These are phyloP conservation scores for Vitis hybrid DNA, from an alignment of 177 flowering plant species.

Conservation along the genomic window DNA sequence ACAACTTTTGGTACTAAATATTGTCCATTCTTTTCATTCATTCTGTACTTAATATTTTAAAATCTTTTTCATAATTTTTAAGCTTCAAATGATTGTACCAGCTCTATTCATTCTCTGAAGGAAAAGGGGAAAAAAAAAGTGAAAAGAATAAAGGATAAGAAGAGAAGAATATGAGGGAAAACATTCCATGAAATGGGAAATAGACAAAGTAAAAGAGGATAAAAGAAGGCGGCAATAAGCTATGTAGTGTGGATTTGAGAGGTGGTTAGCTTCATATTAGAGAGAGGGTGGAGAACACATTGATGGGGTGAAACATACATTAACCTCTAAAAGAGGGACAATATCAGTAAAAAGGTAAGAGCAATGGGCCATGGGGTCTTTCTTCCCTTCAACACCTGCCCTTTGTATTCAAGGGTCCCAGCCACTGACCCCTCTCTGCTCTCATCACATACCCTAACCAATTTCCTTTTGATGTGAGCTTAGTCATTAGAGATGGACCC, in stretches of 20 bases:
- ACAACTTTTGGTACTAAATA: no score
- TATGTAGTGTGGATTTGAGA: background rate
- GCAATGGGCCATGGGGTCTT: background rate
- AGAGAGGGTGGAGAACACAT: slow-evolving; percentile 12
- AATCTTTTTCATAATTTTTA: no score
- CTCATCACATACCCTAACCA: background rate
- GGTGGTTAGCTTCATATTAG: background rate
- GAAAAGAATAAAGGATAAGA: no score
- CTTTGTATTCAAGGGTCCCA: slow-evolving; percentile 2
- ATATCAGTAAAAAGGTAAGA: background rate
- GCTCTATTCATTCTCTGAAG: no score
- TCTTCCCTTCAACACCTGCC: background rate
- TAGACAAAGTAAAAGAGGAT: background rate
- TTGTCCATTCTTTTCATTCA: no score
- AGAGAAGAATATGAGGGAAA: no score
- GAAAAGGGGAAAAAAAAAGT: no score
- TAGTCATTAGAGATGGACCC: slow-evolving; percentile 23
- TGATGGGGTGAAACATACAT: slow-evolving; percentile 6
- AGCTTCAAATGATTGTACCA: no score
- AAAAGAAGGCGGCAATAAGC: background rate
- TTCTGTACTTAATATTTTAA: no score
- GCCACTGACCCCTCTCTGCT: background rate
- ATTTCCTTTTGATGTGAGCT: slow-evolving; percentile 12
- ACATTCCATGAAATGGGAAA: no score
- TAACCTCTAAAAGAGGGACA: slow-evolving; percentile 19